Base-by-base conservation (phyloP, 1,284 basidiomycete species). In the Apiotrichum gracile region DNA sequence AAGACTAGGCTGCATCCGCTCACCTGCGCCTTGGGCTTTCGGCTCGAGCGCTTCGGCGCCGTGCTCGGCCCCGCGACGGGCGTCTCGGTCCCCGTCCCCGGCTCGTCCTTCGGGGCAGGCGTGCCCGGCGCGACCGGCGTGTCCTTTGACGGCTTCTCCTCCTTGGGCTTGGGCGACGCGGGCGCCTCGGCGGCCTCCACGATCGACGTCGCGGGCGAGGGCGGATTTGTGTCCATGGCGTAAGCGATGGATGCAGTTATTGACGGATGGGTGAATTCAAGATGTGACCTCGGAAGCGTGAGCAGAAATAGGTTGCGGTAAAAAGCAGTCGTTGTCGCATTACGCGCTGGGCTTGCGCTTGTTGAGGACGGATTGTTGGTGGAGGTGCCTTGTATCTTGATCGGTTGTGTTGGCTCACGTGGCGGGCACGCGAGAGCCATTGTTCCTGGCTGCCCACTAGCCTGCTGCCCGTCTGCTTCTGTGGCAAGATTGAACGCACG, bases 31-130 rank as follows among this genome's bases (percentile, higher is more conserved):
- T 58, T 58, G 3, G 43, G 45, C 37, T 58, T 58, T 25, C 52
- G 41, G 38, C 27, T 46, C 44, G 49, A 52, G 19, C 49, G 42
- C 22, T 38, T 42, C 33, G 46, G 52, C 3, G 49, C 49, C 0
- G 52, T 45, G 19, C 39, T 47, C 52, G 56, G 49, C 0, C 56
- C 56, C 2, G 56, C 52, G 19, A 45, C 47, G 13, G 54, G 54
- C 24, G 50, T 51, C 14, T 52, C 54, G 2, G 50, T 14, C 17
- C 45, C 49, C 1, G 44, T 50, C 24, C 27, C 31, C 31, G 43
- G 10, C n/a, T 17, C 34, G 13, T 35, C 34, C 4, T 7, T 19
- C 13, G 9, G 17, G 37, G 17, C 37, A 10, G 37, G 17, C 5
- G 19, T n/a, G 19, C n/a, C 37, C 9, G 37, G 17, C 9, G 21